phyloP scores from a whole-genome alignment of 345 rosid genomes.

The Eucalyptus marginata region DNA sequence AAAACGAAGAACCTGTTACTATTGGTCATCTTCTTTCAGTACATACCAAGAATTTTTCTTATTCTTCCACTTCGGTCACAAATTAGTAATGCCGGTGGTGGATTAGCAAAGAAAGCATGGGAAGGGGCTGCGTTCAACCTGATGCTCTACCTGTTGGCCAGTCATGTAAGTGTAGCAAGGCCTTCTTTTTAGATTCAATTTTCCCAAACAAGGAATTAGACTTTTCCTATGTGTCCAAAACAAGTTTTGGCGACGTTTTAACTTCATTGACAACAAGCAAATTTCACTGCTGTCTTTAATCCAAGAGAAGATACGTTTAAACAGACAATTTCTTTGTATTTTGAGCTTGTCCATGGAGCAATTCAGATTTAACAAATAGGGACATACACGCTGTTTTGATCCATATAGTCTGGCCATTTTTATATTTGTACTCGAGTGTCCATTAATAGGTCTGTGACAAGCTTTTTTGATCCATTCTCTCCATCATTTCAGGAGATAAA shows the following conservation, averaged over 20 bases:
- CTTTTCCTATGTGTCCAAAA: neutral
- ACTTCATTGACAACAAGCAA: neutral
- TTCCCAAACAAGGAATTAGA: neutral
- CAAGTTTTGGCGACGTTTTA: neutral
- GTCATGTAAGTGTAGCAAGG: constrained; percentile 10
- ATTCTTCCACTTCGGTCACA: constrained; percentile 7
- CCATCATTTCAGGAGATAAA: neutral
- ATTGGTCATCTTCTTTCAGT: constrained; percentile 9
- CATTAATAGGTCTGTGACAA: neutral
- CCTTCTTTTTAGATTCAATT: neutral
- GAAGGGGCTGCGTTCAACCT: constrained; percentile 27
- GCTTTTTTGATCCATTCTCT: neutral
- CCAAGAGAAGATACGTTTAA: neutral
- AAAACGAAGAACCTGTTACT: neutral
- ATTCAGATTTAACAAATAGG: neutral
- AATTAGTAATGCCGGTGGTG: constrained; percentile 12
- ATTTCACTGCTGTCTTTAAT: neutral
- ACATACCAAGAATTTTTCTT: constrained; percentile 9
- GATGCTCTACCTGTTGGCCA: constrained; percentile 21
- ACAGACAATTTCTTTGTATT: neutral
- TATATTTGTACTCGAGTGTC: neutral
- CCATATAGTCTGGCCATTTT: neutral
- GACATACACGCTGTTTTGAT: neutral
- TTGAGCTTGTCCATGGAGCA: neutral
- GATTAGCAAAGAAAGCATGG: constrained; percentile 19